Conservation (phyloP, 345 rosid species). For the Lenwebbia sp. region DNA sequence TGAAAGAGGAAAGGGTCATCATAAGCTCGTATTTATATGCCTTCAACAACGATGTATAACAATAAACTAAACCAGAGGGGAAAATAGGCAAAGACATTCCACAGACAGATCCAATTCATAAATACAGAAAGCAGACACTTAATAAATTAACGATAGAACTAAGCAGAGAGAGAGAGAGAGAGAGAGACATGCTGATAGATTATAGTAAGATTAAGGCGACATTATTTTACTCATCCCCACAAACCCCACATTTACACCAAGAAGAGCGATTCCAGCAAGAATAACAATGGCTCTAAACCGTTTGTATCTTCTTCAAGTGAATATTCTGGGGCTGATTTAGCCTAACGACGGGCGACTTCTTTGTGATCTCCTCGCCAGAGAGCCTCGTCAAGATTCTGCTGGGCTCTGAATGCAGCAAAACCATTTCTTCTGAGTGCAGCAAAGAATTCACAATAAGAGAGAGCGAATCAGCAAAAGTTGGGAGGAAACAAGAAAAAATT, state of each 20-base stretch:
- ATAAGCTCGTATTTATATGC: background rate
- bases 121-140: background rate
- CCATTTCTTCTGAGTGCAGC: conserved; percentile 68
- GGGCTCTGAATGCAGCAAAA: conserved; percentile 79
- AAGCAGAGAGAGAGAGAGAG: background rate
- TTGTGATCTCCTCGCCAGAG: background rate
- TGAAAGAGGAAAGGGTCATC: background rate
- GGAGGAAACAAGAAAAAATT: background rate
- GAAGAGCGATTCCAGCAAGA: background rate
- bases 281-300: background rate
- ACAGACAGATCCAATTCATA: background rate
- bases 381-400: conserved; percentile 44
- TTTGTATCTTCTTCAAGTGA: background rate
- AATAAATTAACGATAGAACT: background rate
- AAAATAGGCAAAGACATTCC: background rate
- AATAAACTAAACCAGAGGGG: background rate
- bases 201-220: background rate
- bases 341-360: background rate
- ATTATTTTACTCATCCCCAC: background rate
- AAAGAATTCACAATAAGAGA: background rate
- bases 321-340: background rate
- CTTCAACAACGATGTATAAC: background rate
- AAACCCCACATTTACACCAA: background rate
- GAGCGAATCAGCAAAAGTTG: background rate
- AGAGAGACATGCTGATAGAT: background rate